Evolutionary conservation across 495 filamentous ascomycete genomes (phyloP).

Genomic region (Tuber magnatum): DNA sequence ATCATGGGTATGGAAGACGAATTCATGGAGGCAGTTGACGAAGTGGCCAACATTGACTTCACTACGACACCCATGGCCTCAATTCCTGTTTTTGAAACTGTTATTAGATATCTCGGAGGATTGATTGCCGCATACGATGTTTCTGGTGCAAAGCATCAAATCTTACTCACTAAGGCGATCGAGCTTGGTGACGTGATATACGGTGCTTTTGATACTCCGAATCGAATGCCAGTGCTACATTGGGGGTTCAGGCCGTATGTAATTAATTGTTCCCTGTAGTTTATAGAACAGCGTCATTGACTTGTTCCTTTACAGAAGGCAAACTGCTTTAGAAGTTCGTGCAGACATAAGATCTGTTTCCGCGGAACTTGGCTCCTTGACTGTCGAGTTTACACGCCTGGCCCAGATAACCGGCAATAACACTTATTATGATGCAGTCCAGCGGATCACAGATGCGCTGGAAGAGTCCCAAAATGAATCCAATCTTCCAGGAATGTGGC

Average conservation of each 20-base stretch:
- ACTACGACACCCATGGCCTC: conserved; percentile 55
- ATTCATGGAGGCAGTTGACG: conserved; percentile 75
- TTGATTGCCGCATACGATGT: conserved; percentile 78
- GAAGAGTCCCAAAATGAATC: conserved; percentile 69
- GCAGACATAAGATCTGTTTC: conserved; percentile 41
- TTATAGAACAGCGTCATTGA: neutral
- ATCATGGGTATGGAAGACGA: conserved; percentile 89
- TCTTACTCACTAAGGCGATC: conserved; percentile 75
- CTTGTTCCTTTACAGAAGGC: conserved; percentile 27
- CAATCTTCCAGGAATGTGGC: conserved; percentile 75
- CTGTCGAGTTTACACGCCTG: conserved; percentile 90
- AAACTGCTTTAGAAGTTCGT: conserved; percentile 19
- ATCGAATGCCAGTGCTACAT: conserved; percentile 84
- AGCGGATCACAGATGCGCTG: conserved; percentile 80
- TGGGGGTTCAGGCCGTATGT: conserved; percentile 51
- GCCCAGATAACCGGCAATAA: conserved; percentile 80
- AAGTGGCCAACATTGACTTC: conserved; percentile 78
- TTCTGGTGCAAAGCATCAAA: conserved; percentile 53
- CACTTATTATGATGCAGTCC: conserved; percentile 92
- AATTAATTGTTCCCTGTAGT: neutral
- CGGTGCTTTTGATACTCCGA: conserved; percentile 91
- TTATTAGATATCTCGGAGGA: conserved; percentile 80
- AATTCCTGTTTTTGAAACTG: conserved; percentile 81
- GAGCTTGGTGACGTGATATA: conserved; percentile 85
- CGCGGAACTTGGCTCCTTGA: conserved; percentile 82